Base-by-base conservation (phyloP, 352 stramenopile genomes). In the Phytophthora ohioensis region DNA sequence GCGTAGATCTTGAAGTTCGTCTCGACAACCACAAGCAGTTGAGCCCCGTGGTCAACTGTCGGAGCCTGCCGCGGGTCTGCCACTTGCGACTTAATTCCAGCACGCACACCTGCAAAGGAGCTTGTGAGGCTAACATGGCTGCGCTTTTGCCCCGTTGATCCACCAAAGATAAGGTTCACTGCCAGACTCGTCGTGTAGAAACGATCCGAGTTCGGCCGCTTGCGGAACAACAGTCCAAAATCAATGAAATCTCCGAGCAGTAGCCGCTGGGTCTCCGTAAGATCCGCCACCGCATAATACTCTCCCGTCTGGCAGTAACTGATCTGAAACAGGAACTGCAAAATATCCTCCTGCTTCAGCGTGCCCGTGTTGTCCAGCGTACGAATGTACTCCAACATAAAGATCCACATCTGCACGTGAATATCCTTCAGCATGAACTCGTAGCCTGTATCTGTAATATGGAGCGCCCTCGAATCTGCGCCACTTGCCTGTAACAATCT, bases 1-100 rank as follows among this genome's bases (percentile, higher is more conserved):
- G 90, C 90, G 69, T 97, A 96, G 7, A 97, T 73, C 75, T 98
- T 96, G 70, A 97, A 98, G 65, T 98, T 98, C 34, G 92, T 98
- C 75, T 98, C 91, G 32, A 97, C 91, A 31, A 97, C 90, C 43
- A 97, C 82, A 12, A 80, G 71, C 46, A 88, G 57, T 35, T 85
- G 70, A 15, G 78, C 81, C 12, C 69, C 76, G 32, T 83, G 68
- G 34, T 86, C 78, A 1, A 75, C 36, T 0, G 64, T 67, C 13
- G 81, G 75, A 27, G 71, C 73, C 3, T 75, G 73, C 3, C 71
- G 75, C 5, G 78, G 76, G 27, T 85, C 67, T 49, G 61, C 61
- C 5, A 80, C 59, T 52, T 88, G 82, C 5, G 80, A 84, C n/a
- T 78, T 81, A 13, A 78, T 27, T 0, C 79, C 79, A 15, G 77